Percentiles rank a stretch among this genome's conserved stretches.
Conservation (phyloP, 306 rosid species). For the Morella rubra region DNA sequence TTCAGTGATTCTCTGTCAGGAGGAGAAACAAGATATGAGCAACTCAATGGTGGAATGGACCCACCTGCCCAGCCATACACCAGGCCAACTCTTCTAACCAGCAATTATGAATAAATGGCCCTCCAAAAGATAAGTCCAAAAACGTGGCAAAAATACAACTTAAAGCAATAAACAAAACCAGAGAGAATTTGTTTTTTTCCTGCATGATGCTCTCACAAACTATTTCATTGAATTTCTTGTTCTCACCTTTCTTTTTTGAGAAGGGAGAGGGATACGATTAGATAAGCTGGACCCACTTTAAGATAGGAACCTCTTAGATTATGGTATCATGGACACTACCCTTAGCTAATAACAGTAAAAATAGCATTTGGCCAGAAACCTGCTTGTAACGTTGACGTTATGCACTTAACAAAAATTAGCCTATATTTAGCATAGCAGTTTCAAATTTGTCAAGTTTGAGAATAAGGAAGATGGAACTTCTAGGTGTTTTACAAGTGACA, state of each 20-base stretch:
- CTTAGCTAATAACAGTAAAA: not conserved
- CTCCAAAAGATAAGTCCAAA: not conserved
- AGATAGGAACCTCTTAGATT: too few species aligned
- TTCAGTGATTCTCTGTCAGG: conserved; percentile 91
- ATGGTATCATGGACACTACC: not conserved
- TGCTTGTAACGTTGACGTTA: not conserved
- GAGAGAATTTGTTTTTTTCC: too few species aligned
- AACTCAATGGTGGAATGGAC: not conserved
- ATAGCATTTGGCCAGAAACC: not conserved
- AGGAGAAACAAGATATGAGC: conserved; percentile 8
- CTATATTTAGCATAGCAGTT: not conserved
- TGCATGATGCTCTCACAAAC: not conserved
- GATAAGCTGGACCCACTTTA: not conserved
- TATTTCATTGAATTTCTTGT: not conserved
- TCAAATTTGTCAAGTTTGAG: not conserved
- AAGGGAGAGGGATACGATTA: not conserved
- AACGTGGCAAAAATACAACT: too few species aligned
- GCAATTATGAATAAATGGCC: conserved; percentile 13
- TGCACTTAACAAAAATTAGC: not conserved
- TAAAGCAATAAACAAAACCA: too few species aligned
- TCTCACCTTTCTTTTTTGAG: not conserved
- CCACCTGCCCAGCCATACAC: not conserved
- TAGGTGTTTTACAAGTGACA: not conserved
- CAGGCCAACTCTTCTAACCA: not conserved
- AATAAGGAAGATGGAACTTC: not conserved